Base-by-base conservation (phyloP, 495 filamentous ascomycete genomes). In the Trichoderma erinaceum region DNA sequence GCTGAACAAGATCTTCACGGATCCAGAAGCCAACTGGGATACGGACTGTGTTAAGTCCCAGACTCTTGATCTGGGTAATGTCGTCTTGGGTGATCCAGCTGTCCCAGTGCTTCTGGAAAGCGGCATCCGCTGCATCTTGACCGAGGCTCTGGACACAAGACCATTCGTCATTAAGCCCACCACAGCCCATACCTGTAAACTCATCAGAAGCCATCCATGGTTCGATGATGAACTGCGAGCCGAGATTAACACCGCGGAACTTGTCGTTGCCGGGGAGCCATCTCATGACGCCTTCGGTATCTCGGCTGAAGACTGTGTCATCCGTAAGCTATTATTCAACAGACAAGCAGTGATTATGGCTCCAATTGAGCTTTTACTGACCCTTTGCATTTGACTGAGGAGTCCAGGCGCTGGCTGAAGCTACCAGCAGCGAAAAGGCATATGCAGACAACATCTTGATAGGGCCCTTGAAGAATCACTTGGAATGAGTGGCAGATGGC, bases 11-110 rank as follows among this genome's bases (percentile, higher is more conserved):
- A 44, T 83, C 80, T 71, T 89, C 87, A 23, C 77, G 72, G 52
- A 89, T 79, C 87, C 87, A 89, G 74, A 85, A 89, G 0, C 87
- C 88, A 2, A 89, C 80, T 0, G 87, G 87, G 16, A 90, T 83
- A 3, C 88, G 81, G 41, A 90, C 80, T 1, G 87, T 84, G 70
- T 89, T 89, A 10, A 89, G 73, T 0, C 86, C 85, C 46, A 82
- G 82, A 63, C 73, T 79, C 32, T 73, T 69, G 67, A 89, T 89
- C 63, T 82, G 69, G 15, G 70, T 68, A 67, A 90, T 82, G 71
- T 89, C 87, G 21, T 77, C 73, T 64, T 85, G 68, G 4, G 82
- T 87, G 68, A 85, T 85, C 83, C 84, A 89, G 0, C 78, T 79
- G 46, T 70, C 77, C 86, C 86, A 89, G 73, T 90, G 87, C 2